phyloP scores from a whole-genome alignment of 495 filamentous ascomycete species.

The Massariosphaeria phaeospora region DNA sequence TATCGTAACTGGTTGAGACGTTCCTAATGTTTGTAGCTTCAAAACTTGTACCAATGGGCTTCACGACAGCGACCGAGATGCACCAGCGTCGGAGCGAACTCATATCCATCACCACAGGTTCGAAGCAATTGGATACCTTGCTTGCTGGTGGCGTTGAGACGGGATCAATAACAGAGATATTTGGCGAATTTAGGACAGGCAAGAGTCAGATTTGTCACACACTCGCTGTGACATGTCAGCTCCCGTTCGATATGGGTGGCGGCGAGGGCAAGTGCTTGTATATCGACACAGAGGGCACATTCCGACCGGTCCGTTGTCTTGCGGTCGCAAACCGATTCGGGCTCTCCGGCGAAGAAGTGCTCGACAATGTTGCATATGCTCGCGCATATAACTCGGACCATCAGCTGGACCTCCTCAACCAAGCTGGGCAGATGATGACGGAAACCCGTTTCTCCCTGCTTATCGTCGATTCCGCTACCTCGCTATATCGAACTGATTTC shows the following conservation, averaged over 20 bases:
- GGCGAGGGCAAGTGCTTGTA: slow-evolving; percentile 99
- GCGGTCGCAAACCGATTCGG: slow-evolving; percentile 91
- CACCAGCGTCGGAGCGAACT: slow-evolving; percentile 91
- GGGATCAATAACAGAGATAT: slow-evolving; percentile 96
- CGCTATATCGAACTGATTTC: slow-evolving; percentile 94
- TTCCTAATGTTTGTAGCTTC: slow-evolving; percentile 55
- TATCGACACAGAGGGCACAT: slow-evolving; percentile 97
- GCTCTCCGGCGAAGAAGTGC: slow-evolving; percentile 89
- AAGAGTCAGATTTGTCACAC: slow-evolving; percentile 99
- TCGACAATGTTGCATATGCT: slow-evolving; percentile 97
- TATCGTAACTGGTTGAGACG: background rate
- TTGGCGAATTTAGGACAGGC: slow-evolving; percentile 95
- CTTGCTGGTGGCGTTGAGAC: slow-evolving; percentile 94
- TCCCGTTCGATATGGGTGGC: slow-evolving; percentile 98
- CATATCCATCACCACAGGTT: slow-evolving; percentile 95
- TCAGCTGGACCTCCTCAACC: slow-evolving; percentile 87
- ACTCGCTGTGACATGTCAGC: slow-evolving; percentile 93
- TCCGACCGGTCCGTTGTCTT: slow-evolving; percentile 84
- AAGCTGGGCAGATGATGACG: slow-evolving; percentile 97
- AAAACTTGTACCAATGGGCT: slow-evolving; percentile 96
- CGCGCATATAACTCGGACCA: slow-evolving; percentile 98
- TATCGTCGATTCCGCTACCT: slow-evolving; percentile 90
- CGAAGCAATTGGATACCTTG: slow-evolving; percentile 92
- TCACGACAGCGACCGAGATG: slow-evolving; percentile 99
- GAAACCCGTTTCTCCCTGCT: slow-evolving; percentile 95